Evolutionary conservation across 2,329 filamentous ascomycete genomes (phyloP).

Genomic region (Clonostachys rosea): DNA sequence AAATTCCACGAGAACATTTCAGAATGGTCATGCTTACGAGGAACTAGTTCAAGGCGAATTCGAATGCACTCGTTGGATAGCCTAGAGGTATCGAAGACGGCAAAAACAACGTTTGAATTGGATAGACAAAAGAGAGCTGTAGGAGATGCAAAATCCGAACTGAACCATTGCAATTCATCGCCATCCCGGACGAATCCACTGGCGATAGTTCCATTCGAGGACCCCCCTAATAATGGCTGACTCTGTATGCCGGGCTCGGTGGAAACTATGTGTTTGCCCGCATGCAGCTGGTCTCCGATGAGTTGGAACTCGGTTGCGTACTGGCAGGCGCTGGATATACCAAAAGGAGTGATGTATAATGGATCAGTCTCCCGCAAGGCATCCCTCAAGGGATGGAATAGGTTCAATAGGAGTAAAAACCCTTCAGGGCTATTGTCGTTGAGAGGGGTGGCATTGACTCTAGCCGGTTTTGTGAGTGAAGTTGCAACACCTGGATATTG

Average conservation of each 20-base stretch:
- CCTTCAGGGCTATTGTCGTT: too few relatives aligned
- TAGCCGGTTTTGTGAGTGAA: too few relatives aligned
- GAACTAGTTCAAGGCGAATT: not conserved
- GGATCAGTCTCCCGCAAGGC: too few relatives aligned
- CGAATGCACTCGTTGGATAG: not conserved
- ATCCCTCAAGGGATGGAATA: too few relatives aligned
- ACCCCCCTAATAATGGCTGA: not conserved
- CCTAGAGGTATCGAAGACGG: not conserved
- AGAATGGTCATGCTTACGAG: not conserved
- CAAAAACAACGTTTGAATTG: not conserved
- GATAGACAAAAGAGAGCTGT: not conserved
- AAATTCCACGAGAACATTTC: not conserved
- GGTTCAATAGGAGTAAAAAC: too few relatives aligned
- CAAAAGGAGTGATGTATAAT: too few relatives aligned
- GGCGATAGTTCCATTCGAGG: not conserved
- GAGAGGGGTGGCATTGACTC: too few relatives aligned
- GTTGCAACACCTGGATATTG: too few relatives aligned
- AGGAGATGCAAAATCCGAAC: not conserved
- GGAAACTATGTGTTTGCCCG: not conserved
- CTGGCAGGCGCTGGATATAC: not conserved
- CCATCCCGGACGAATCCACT: not conserved
- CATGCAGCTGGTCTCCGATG: not conserved
- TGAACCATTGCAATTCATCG: not conserved
- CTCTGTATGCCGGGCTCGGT: not conserved
- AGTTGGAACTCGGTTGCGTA: not conserved